Base-by-base conservation (phyloP, 2,329 filamentous ascomycete species). In the Diaporthe sp. region DNA sequence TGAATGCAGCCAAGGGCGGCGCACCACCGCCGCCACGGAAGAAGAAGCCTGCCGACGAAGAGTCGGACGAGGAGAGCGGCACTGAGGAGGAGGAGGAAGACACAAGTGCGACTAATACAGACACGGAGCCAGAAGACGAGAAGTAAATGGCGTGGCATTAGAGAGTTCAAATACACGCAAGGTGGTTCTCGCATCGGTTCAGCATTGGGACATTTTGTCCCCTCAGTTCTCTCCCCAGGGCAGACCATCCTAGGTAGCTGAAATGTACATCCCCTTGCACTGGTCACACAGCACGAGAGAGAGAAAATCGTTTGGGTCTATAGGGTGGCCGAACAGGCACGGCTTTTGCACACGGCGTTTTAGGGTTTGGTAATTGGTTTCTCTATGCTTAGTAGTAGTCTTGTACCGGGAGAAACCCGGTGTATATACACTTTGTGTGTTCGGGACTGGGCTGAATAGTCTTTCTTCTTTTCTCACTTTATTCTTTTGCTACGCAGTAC, bases 1-100 rank as follows among this genome's bases (percentile, higher is more conserved):
- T 98, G 94, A 92, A 92, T 77, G 93, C 93, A 17, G 90, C 97
- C 76, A 97, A 97, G 87, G 93, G 92, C 17, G 93, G 91, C 45
- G 86, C 89, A 52, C 84, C 89, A 10, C 81, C 85, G 40, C 81
- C 86, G 52, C 89, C 90, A 79, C 90, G 88, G 82, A 87, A 87
- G 82, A 89, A 87, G 81, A 86, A 84, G 78, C 82, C 72, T 45
- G 66, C 71, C 83, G 90, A 90, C 2, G 86, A 88, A 7, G 91
- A 93, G 61, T 92, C 90, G 72, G 92, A 94, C 70, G 95, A 96
- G 30, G 95, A 97, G 86, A 97, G 95, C 77, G 93, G 94, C 77
- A 95, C 93, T 22, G 95, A 97, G 76, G 92, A 93, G 75, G 92
- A 93, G 80, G 90, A 87, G 17, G 88, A 89, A 40, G 90, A 92